phyloP scores from a whole-genome alignment of 2,329 filamentous ascomycete species.

The Peltaster fructicola region DNA sequence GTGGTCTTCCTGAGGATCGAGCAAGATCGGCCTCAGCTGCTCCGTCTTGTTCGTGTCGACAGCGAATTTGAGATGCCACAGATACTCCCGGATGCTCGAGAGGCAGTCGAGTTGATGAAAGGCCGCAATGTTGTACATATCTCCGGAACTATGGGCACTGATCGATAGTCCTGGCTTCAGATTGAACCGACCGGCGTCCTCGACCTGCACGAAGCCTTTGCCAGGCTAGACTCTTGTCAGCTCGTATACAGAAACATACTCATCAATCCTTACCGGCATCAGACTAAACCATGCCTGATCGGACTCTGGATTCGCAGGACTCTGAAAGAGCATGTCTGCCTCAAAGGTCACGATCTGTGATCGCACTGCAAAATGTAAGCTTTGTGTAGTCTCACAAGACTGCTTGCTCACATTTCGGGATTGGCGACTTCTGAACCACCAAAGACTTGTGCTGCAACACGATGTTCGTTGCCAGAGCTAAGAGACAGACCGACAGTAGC shows the following conservation, averaged over 20 bases:
- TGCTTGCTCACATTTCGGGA: too few species aligned
- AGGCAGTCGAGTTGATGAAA: conserved; percentile 22
- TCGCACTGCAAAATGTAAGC: conserved; percentile 7
- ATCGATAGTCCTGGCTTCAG: too few species aligned
- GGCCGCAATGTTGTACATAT: conserved; percentile 18
- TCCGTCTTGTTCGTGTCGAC: conserved; percentile 8
- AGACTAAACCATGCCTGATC: conserved; percentile 15
- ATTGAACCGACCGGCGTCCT: too few species aligned
- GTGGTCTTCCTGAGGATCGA: conserved; percentile 12
- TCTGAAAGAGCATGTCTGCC: conserved; percentile 11
- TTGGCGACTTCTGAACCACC: too few species aligned
- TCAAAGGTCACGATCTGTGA: conserved; percentile 10
- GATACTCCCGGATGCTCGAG: conserved; percentile 14
- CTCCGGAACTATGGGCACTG: too few species aligned
- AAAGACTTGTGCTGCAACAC: too few species aligned
- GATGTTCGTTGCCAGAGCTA: too few species aligned
- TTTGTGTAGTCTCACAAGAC: too few species aligned
- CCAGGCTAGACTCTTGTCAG: conserved; percentile 8
- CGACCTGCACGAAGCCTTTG: conserved; percentile 20
- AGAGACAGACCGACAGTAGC: too few species aligned
- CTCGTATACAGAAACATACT: conserved; percentile 1
- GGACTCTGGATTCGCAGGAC: conserved; percentile 8
- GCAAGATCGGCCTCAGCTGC: conserved; percentile 8
- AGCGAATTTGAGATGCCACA: conserved; percentile 11
- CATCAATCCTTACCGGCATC: conserved; percentile 11